Base-by-base conservation (phyloP, 176 grass and related monocot genomes). In the Musa itinerans region DNA sequence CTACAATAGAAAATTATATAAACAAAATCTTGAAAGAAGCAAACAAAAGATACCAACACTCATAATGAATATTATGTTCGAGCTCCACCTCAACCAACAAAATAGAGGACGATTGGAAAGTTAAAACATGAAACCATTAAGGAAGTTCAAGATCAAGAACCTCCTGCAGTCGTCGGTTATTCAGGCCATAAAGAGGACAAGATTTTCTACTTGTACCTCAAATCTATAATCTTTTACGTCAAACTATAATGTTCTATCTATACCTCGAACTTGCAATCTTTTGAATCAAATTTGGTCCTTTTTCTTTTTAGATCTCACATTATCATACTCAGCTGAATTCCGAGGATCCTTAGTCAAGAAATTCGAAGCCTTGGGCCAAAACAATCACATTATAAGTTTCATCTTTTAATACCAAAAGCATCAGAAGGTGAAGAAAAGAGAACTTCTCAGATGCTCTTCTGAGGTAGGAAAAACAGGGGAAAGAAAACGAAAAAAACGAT, bases 401-500 rank as follows among this genome's bases (percentile, higher is more conserved):
- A 43, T 43, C 4, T 43, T 43, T 43, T 5, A 43, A 43, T 43
- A 43, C 34, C 34, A 43, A 58, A 48, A 14, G 6, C 1, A 13
- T 63, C 52, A 61, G 13, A 52, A 52, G 23, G 43, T 59, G 22
- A 1, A 57, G 10, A 7, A 62, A 24, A 74, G 52, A 22, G 29
- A 29, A 2, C 29, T 29, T 29, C 29, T 29, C 34, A 6, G 0
- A 34, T 43, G 34, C 34, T 43, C 34, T 43, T 43, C 34, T 43
- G 4, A 43, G 4, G 66, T 15, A 51, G 20, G 26, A 5, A 54
- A n/a, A 65, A 22, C 50, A 54, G 50, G 54, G 74, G 76, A 82
- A 64, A 54, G 53, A 73, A 43, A 43, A 43, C 34, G 51, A 69
- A 43, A 22, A 54, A 64, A 53, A 76, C 54, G 72, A 78, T 86